Percentiles rank a stretch among this genome's conserved stretches.
Conservation (phyloP, 805 yeast species). For the Candida coleopterorum region DNA sequence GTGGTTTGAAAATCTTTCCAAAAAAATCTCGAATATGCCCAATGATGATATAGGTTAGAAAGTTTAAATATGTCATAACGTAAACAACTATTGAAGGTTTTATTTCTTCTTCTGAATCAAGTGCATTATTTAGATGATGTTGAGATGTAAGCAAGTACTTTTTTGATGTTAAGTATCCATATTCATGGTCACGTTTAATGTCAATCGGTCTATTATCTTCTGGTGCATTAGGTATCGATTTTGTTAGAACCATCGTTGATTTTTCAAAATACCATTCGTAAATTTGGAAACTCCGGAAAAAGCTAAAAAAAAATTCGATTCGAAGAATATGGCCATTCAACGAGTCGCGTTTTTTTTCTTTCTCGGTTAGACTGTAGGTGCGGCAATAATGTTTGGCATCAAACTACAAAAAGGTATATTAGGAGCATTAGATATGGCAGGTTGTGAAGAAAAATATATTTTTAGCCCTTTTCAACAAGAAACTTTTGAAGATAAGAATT, state of each 20-base stretch:
- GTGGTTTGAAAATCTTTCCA: conserved; percentile 68
- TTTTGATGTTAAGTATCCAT: conserved; percentile 62
- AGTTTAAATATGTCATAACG: conserved; percentile 78
- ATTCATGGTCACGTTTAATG: conserved; percentile 54
- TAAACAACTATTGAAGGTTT: conserved; percentile 83
- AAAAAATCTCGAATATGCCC: conserved; percentile 91
- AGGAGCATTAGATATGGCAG: too few species aligned
- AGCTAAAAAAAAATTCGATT: too few species aligned
- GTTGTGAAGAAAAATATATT: too few species aligned
- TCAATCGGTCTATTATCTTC: conserved; percentile 27
- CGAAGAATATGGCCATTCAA: too few species aligned
- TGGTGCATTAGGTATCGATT: conserved; percentile 36
- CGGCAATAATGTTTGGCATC: too few species aligned
- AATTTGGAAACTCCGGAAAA: too few species aligned
- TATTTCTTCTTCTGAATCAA: conserved; percentile 63
- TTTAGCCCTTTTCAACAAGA: too few species aligned
- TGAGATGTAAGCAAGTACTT: conserved; percentile 60
- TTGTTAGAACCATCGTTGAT: conserved; percentile 5
- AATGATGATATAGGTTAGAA: conserved; percentile 74
- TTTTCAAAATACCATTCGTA: too few species aligned
- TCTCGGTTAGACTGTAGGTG: too few species aligned
- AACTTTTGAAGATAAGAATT: too few species aligned
- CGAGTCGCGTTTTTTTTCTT: too few species aligned
- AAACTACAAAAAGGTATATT: too few species aligned
- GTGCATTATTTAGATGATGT: conserved; percentile 52